Percentiles rank a stretch among this genome's conserved stretches.
These are phyloP conservation scores for Candida pseudocylindracea DNA, from an alignment of 1,139 yeast genomes.

Conservation along the genomic window DNA sequence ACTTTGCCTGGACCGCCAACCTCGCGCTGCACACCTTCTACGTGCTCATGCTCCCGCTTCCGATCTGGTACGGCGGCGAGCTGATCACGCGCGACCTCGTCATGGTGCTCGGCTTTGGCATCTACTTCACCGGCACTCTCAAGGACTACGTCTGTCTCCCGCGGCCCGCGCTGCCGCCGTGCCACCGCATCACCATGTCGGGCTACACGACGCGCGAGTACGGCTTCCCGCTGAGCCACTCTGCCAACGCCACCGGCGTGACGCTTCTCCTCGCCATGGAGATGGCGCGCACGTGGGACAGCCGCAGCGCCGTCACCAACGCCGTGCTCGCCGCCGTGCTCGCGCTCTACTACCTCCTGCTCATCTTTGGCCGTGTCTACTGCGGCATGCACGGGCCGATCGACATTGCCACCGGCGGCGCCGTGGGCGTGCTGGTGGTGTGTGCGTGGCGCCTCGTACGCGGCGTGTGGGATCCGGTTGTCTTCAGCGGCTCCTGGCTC, in stretches of 20 bases:
- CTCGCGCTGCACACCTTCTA: slow-evolving; percentile 89
- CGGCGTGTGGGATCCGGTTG: slow-evolving; percentile 14
- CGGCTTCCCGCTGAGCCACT: slow-evolving; percentile 87
- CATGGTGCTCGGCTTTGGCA: slow-evolving; percentile 65
- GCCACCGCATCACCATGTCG: slow-evolving; percentile 74
- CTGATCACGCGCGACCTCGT: slow-evolving; percentile 46
- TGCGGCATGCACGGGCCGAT: slow-evolving; percentile 96
- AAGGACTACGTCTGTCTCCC: slow-evolving; percentile 84
- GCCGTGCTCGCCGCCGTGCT: slow-evolving; percentile 3
- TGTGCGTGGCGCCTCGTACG: too few relatives aligned
- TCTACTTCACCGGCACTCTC: slow-evolving; percentile 51
- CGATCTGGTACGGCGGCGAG: slow-evolving; percentile 64
- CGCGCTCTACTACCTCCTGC: slow-evolving; percentile 33
- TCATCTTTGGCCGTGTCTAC: slow-evolving; percentile 65
- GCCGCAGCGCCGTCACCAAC: slow-evolving; percentile 2
- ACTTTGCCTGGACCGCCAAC: slow-evolving; percentile 78
- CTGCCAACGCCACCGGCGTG: slow-evolving; percentile 81
- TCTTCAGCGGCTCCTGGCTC: slow-evolving; percentile 4
- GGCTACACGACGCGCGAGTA: slow-evolving; percentile 80
- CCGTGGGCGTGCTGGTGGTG: slow-evolving; percentile 28
- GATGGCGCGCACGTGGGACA: slow-evolving; percentile 3
- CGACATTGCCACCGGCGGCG: slow-evolving; percentile 46
- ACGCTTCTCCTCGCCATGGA: slow-evolving; percentile 22
- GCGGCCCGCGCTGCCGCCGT: slow-evolving; percentile 81
- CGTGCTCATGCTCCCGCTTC: slow-evolving; percentile 68